phyloP scores from a whole-genome alignment of 306 rosid species.

The Inga oerstediana region DNA sequence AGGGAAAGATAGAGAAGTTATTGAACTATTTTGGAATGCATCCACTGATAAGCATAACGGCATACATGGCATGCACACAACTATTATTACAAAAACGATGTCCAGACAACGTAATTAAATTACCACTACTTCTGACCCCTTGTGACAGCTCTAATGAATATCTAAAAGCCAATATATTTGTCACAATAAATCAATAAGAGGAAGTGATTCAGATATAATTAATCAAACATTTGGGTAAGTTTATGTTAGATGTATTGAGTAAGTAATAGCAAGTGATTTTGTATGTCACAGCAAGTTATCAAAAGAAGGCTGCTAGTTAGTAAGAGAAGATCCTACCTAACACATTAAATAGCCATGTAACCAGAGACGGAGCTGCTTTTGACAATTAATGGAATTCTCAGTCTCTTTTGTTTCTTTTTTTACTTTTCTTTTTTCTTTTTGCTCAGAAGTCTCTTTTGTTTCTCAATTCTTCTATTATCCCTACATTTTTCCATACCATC shows the following conservation, averaged over 20 bases:
- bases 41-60: conserved; percentile 1
- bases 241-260: not conserved
- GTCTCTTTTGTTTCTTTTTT: not conserved
- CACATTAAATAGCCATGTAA: not conserved
- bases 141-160: not conserved
- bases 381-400: not conserved
- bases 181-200: not conserved
- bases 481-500: not conserved
- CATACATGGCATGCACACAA: conserved; percentile 11
- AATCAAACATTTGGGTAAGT: not conserved
- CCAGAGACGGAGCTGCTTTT: not conserved
- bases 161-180: not conserved
- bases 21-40: not conserved
- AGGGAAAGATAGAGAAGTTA: not conserved
- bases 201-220: not conserved
- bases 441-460: not conserved
- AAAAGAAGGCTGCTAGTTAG: not conserved
- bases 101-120: conserved; percentile 10
- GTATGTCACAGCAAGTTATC: not conserved
- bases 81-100: conserved; percentile 9
- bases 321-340: not conserved
- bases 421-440: no score
- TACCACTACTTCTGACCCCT: conserved; percentile 1
- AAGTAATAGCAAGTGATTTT: not conserved
- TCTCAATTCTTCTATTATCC: not conserved